Percentiles rank a stretch among this genome's conserved stretches.
phyloP scores from a whole-genome alignment of 2,329 filamentous ascomycete species.

The Fusarium albidum region DNA sequence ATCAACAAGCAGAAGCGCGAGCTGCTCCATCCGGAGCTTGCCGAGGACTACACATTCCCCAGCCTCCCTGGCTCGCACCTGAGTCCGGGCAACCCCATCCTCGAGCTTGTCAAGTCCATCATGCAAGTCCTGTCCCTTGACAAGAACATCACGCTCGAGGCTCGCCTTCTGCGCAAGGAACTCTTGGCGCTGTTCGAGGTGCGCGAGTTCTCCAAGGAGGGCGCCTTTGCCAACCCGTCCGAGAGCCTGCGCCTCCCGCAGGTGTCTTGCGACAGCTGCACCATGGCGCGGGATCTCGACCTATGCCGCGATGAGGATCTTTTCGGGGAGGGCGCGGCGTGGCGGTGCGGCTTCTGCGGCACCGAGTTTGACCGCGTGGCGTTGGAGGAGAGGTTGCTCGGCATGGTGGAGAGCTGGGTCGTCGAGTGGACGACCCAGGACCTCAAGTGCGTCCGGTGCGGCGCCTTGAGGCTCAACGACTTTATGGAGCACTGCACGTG shows the following conservation, averaged over 20 bases:
- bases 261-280: slow-evolving; percentile 89
- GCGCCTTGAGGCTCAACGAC: slow-evolving; percentile 83
- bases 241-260: slow-evolving; percentile 76
- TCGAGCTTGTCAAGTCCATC: slow-evolving; percentile 91
- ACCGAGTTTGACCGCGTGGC: slow-evolving; percentile 78
- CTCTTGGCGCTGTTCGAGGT: slow-evolving; percentile 91
- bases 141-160: slow-evolving; percentile 89
- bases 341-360: slow-evolving; percentile 81
- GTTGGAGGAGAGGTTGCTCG: slow-evolving; percentile 85
- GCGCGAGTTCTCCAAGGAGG: slow-evolving; percentile 89
- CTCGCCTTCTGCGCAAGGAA: slow-evolving; percentile 86
- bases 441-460: slow-evolving; percentile 77
- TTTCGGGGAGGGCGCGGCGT: slow-evolving; percentile 62
- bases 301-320: slow-evolving; percentile 90
- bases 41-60: slow-evolving; percentile 87
- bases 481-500: slow-evolving; percentile 98
- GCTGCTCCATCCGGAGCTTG: slow-evolving; percentile 86
- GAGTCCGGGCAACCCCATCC: slow-evolving; percentile 69
- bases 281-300: slow-evolving; percentile 86
- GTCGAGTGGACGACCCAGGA: slow-evolving; percentile 91
- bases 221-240: slow-evolving; percentile 87
- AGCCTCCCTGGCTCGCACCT: slow-evolving; percentile 75
- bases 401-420: slow-evolving; percentile 76
- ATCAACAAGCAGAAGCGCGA: slow-evolving; percentile 88
- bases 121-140: slow-evolving; percentile 94